Evolutionary conservation across 2,329 filamentous ascomycete genomes (phyloP), one percentile per base, ranked within the genome.

Genomic region (Aspergillus amoenus): DNA sequence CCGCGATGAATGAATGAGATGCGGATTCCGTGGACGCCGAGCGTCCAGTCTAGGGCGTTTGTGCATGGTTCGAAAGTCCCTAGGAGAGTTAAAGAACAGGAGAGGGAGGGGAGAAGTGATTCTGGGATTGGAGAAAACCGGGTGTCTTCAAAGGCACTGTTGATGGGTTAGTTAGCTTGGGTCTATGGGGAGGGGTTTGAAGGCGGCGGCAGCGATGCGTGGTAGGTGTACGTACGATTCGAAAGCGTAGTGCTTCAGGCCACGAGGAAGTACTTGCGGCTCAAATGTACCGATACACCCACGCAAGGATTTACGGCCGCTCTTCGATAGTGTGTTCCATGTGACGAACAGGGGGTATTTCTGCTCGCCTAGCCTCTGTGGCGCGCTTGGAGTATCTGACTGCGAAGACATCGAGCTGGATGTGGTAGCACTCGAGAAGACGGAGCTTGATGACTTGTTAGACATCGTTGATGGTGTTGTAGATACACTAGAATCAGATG

Each of bases 201-300:
- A 12, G 12, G 34, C 34, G 34, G 5, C 34, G 15, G 34, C 7
- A 37, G 34, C 27, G 6, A n/a, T 27, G n/a, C 11, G 15, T 47
- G 27, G 44, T 47, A 44, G 37, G 43, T 54, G 47, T 56, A 76
- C 81, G 65, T 77, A 87, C 73, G 93, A 92, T 51, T 89, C 94
- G 64, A 96, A 77, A 46, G 93, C 89, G 76, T 97, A 97, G 59
- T 85, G 86, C 52, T 85, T 80, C 43, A 99, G 79, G 4, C 92
- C 93, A 1, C 84, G 76, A 30, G 86, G 81, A 12, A 99, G 83
- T 49, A 88, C 84, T 67, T 90, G 85, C 2, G 87, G 74, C 68
- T 93, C 89, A 69, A 97, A 99, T 2, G 93, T 99, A 65, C 94
- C 94, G 70, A 99, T 97, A 80, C 94, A 99, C 58, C 94, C 94